Conservation (phyloP, 768 basidiomycete genomes). For the Pulveroboletus sp. region DNA sequence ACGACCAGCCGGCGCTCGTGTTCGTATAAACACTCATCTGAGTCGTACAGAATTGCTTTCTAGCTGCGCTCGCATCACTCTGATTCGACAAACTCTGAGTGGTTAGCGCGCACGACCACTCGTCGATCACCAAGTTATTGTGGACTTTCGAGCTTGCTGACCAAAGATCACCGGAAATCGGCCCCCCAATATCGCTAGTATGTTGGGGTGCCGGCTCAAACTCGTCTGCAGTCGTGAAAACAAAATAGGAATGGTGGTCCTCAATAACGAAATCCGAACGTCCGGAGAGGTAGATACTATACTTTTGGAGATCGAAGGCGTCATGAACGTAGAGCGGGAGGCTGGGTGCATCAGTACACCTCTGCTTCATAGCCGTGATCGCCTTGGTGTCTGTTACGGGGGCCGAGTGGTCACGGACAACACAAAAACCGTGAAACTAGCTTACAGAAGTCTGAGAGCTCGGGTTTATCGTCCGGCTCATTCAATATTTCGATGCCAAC, state of each 20-base stretch:
- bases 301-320: conserved; percentile 47
- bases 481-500: conserved; percentile 59
- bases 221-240: conserved; percentile 54
- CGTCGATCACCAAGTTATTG: conserved; percentile 44
- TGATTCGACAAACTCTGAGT: conserved; percentile 46
- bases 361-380: conserved; percentile 20
- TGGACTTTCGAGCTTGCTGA: conserved; percentile 30
- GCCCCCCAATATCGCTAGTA: conserved; percentile 33
- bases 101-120: conserved; percentile 50
- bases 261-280: conserved; percentile 61
- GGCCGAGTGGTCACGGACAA: neutral
- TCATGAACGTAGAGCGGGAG: conserved; percentile 70
- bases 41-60: conserved; percentile 48
- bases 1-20: conserved; percentile 57
- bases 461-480: conserved; percentile 46
- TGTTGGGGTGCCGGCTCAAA: conserved; percentile 42
- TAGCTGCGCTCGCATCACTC: conserved; percentile 39
- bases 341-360: conserved; percentile 18
- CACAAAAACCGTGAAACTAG: neutral
- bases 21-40: conserved; percentile 58
- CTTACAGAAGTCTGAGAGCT: conserved; percentile 39
- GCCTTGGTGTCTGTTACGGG: conserved; percentile 13
- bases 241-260: conserved; percentile 73
- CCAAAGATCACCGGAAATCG: conserved; percentile 8
- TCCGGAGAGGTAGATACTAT: conserved; percentile 40